phyloP scores from a whole-genome alignment of 495 filamentous ascomycete genomes.

The Penicillium canariense region DNA sequence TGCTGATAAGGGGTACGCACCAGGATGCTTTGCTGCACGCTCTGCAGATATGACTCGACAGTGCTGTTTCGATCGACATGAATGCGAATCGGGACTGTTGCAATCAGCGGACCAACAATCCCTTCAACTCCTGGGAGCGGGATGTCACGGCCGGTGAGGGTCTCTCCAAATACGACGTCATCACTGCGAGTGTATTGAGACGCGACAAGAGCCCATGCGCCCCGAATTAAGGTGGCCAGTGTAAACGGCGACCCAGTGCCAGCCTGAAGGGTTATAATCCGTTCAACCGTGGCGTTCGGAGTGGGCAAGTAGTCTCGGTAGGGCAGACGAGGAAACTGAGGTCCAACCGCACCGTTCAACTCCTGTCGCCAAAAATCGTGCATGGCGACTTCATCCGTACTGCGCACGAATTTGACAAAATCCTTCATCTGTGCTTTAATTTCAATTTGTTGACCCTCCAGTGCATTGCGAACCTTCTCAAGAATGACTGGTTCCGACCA shows the following conservation, averaged over 20 bases:
- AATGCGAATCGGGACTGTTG: constrained; percentile 63
- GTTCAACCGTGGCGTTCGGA: constrained; percentile 51
- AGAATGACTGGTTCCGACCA: constrained; percentile 60
- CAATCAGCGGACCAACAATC: constrained; percentile 57
- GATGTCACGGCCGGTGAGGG: constrained; percentile 50
- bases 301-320: constrained; percentile 52
- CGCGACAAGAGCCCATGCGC: constrained; percentile 59
- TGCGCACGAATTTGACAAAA: constrained; percentile 43
- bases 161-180: constrained; percentile 60
- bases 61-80: constrained; percentile 26
- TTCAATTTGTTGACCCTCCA: constrained; percentile 21
- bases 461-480: constrained; percentile 47
- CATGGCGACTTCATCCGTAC: constrained; percentile 34
- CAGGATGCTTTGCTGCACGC: constrained; percentile 52
- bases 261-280: constrained; percentile 44
- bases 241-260: constrained; percentile 45
- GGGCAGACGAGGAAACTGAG: constrained; percentile 58
- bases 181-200: constrained; percentile 51
- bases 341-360: constrained; percentile 50
- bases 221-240: constrained; percentile 57
- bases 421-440: constrained; percentile 34
- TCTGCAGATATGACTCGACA: constrained; percentile 35
- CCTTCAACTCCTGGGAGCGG: constrained; percentile 45
- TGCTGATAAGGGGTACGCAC: constrained; percentile 61
- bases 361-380: constrained; percentile 45